Base-by-base conservation (phyloP, 106 monocot species). In the Acorus calamus region DNA sequence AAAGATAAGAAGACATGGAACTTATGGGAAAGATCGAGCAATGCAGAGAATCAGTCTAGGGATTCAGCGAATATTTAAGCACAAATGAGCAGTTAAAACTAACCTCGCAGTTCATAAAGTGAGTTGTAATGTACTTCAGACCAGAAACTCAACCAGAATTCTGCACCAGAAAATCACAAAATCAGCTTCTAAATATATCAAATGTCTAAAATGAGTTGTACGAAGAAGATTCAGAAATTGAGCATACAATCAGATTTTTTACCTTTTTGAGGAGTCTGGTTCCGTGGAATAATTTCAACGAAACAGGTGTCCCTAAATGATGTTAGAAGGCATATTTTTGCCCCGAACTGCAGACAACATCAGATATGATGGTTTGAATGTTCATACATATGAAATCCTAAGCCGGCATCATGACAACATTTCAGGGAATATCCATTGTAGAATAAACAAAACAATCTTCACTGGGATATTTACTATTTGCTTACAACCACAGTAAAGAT, bases 231-330 rank as follows among this genome's bases (percentile, higher is more conserved):
- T 3, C 50, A 64, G 28, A 64, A 43, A 8, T n/a, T 41, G 41
- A 41, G 5, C 28, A 13, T 41, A 43, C 5, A 52, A 14, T 8
- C 13, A 6, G 50, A 54, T 14, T 56, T 44, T 42, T 63, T 88
- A 96, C 96, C 96, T 87, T 82, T 76, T 70, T 87, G 80, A 63
- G 96, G 96, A 64, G 82, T 65, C 71, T 80, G 80, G 61, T 76
- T 14, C 49, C 65, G 84, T 51, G 96, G 96, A 70, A 81, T 58
- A 61, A 96, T 91, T 63, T 96, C 91, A 60, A 96, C 53, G 69
- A 96, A 96, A 68, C 91, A 96, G 9, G 96, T 96, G 59, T 96
- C 96, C 61, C 91, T 82, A 13, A 96, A 96, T 75, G 96, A 96
- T 63, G 96, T 91, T 55, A 96, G 62, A 57, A 91, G 85, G 67